Evolutionary conservation across 306 rosid genomes (phyloP).

Genomic region (Arachis hypogaea): DNA sequence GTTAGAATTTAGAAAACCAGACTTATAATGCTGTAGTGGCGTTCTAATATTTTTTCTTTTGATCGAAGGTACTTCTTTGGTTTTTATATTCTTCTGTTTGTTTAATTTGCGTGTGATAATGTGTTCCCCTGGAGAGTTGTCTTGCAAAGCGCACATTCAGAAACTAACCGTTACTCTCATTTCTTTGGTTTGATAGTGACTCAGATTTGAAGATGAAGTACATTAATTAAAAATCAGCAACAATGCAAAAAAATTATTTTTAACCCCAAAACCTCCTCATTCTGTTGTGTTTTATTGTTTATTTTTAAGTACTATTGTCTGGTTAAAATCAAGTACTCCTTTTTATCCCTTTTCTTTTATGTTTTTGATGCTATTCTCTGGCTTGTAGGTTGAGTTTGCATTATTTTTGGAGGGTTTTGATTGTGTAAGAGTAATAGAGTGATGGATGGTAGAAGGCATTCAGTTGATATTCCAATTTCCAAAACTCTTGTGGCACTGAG

Average conservation of each 20-base stretch:
- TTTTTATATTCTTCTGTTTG: conserved; percentile 12
- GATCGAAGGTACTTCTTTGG: conserved; percentile 38
- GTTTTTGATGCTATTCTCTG: conserved; percentile 18
- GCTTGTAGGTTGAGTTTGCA: conserved; percentile 40
- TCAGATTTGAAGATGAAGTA: conserved; percentile 3
- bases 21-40: neutral
- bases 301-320: neutral
- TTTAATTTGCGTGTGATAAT: conserved; percentile 20
- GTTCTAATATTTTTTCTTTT: neutral
- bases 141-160: conserved; percentile 14
- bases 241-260: neutral
- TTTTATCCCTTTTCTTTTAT: neutral
- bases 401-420: conserved; percentile 30
- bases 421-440: conserved; percentile 29
- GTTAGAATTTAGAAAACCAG: conserved; percentile 20
- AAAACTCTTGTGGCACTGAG: conserved; percentile 75
- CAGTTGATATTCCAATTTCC: conserved; percentile 85
- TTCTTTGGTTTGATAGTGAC: neutral
- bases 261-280: neutral
- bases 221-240: neutral
- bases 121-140: conserved; percentile 16
- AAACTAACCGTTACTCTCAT: neutral
- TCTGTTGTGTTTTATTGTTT: conserved; percentile 18
- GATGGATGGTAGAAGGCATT: conserved; percentile 88
- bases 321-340: too few species aligned